Conservation (phyloP, 345 rosid genomes). For the Isatis tinctoria region DNA sequence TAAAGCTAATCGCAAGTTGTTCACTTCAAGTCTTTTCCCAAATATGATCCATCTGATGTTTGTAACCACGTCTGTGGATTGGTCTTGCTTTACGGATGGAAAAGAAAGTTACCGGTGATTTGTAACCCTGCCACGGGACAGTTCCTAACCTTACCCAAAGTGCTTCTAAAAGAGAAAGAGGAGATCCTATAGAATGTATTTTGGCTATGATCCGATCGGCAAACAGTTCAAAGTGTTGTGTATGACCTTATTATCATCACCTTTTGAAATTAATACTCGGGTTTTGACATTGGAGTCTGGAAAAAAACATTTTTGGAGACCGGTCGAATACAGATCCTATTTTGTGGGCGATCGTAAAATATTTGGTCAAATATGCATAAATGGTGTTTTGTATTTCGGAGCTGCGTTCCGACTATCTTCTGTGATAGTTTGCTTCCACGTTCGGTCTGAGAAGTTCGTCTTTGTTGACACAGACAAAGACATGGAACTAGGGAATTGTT, state of each 20-base stretch:
- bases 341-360: no score
- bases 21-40: neutral
- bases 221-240: conserved; percentile 4
- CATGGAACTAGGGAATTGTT: no score
- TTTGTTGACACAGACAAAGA: no score
- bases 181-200: no score
- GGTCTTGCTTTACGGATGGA: neutral
- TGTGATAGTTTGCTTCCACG: no score
- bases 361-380: no score
- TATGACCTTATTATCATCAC: neutral
- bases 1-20: neutral
- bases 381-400: no score
- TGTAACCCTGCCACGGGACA: neutral
- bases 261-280: neutral
- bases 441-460: no score
- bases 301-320: neutral
- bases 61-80: neutral
- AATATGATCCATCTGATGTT: neutral
- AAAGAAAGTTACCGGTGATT: neutral
- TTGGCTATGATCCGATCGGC: neutral
- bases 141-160: no score
- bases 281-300: conserved; percentile 1
- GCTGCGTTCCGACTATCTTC: no score
- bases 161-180: neutral
- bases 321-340: neutral